Conservation (phyloP, 2,329 filamentous ascomycete species). For the Fusarium ambrosium region DNA sequence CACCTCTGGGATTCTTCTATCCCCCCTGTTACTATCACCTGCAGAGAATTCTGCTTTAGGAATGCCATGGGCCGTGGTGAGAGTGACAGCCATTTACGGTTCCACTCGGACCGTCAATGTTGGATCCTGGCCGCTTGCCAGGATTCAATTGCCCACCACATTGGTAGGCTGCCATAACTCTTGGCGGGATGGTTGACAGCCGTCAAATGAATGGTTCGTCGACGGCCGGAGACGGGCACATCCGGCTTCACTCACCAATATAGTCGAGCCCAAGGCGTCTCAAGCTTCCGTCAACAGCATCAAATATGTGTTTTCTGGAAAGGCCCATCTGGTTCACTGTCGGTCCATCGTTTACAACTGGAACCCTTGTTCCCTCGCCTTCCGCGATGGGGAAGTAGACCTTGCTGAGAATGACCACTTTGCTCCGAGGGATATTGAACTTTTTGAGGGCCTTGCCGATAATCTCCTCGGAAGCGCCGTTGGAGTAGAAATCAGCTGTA, state of each 20-base stretch:
- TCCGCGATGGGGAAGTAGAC: slow-evolving; percentile 62
- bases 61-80: slow-evolving; percentile 43
- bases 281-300: slow-evolving; percentile 72
- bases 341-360: slow-evolving; percentile 51
- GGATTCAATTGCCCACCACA: slow-evolving; percentile 42
- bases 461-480: slow-evolving; percentile 67
- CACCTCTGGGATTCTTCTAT: slow-evolving; percentile 22
- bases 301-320: slow-evolving; percentile 73
- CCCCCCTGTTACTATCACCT: slow-evolving; percentile 33
- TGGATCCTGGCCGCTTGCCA: slow-evolving; percentile 29
- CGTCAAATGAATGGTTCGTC: neutral
- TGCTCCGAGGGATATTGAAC: slow-evolving; percentile 68
- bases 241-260: slow-evolving; percentile 58
- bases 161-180: slow-evolving; percentile 14
- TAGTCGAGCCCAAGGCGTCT: slow-evolving; percentile 66
- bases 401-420: slow-evolving; percentile 65
- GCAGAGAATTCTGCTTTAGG: slow-evolving; percentile 44
- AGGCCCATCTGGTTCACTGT: slow-evolving; percentile 61
- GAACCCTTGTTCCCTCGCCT: slow-evolving; percentile 50
- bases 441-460: slow-evolving; percentile 72
- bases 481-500: slow-evolving; percentile 67
- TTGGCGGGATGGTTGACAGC: slow-evolving; percentile 16
- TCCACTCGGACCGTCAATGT: slow-evolving; percentile 22
- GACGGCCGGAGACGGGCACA: neutral
- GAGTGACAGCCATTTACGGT: slow-evolving; percentile 28